phyloP scores from a whole-genome alignment of 2,329 filamentous ascomycete genomes.

The Capronia americana region DNA sequence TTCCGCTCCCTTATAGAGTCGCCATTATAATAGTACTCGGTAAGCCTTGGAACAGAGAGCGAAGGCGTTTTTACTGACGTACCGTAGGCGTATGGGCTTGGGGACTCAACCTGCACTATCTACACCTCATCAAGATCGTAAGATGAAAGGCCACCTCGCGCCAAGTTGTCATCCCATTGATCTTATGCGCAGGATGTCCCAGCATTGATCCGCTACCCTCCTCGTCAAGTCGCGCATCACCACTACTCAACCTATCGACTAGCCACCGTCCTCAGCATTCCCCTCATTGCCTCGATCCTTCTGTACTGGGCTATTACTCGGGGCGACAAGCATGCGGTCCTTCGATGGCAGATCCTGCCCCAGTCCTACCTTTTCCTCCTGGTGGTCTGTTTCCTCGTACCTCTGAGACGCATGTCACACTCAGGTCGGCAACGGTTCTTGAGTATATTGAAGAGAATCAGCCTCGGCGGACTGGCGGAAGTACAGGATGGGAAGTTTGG shows the following conservation, averaged over 20 bases:
- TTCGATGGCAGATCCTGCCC: slow-evolving; percentile 83
- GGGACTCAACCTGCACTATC: slow-evolving; percentile 88
- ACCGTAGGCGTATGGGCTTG: slow-evolving; percentile 87
- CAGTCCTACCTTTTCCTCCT: slow-evolving; percentile 80
- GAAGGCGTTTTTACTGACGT: slow-evolving; percentile 14
- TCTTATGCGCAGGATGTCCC: slow-evolving; percentile 70
- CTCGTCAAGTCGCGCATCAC: slow-evolving; percentile 72
- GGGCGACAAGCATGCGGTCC: slow-evolving; percentile 71
- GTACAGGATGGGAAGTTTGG: slow-evolving; percentile 90
- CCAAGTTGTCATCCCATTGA: slow-evolving; percentile 32
- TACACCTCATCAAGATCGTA: slow-evolving; percentile 77
- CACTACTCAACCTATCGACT: slow-evolving; percentile 86
- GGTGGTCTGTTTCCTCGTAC: slow-evolving; percentile 72
- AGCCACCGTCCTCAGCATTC: slow-evolving; percentile 74
- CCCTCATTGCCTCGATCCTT: slow-evolving; percentile 73
- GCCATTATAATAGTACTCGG: slow-evolving; percentile 84
- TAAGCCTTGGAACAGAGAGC: slow-evolving; percentile 51
- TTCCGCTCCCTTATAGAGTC: slow-evolving; percentile 89
- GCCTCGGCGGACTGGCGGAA: slow-evolving; percentile 84
- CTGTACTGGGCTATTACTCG: slow-evolving; percentile 84
- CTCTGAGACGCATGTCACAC: slow-evolving; percentile 71
- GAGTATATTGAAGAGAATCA: slow-evolving; percentile 75
- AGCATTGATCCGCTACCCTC: slow-evolving; percentile 82
- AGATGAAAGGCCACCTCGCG: slow-evolving; percentile 38
- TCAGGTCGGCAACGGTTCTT: slow-evolving; percentile 78